Evolutionary conservation across 2,329 filamentous ascomycete genomes (phyloP), one percentile per base, ranked within the genome.

Genomic region (Penicillium sp.): DNA sequence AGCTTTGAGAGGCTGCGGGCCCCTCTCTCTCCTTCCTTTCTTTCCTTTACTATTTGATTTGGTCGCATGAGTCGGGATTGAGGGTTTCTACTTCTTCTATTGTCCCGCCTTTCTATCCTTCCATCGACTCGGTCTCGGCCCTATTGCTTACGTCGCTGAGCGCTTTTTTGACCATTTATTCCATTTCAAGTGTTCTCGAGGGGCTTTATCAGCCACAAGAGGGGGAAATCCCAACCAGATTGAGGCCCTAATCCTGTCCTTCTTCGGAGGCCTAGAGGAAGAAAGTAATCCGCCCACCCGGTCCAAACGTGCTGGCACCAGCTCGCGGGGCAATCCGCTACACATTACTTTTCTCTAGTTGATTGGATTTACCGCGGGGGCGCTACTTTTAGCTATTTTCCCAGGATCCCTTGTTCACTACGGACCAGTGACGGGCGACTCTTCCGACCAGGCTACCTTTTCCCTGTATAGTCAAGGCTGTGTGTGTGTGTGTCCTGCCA

Each of bases 361-460:
- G 60, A 65, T 67, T 63, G 59, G 63, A 70, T 65, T 67, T 68
- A 68, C 63, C 65, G 66, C 66, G 63, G 66, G 67, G 62, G 37
- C 68, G 63, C 67, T 68, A 68, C 67, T 64, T 64, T 62, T 67
- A 68, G 66, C 63, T 60, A 26, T 58, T 62, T 61, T 60, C 58
- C 55, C 53, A 64, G 64, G 62, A 62, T 67, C 60, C 65, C 67
- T 68, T 70, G 62, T 62, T 54, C 61, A 33, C 24, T 22, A 55
- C 59, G 62, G 60, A 57, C 65, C 63, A 70, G 69, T 71, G 67
- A 58, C 66, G 66, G 65, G 47, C 56, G 60, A 59, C 59, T 58
- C 62, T 62, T 66, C 63, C 62, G 54, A 64, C 59, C 54, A 70
- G 66, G 63, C 58, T 63, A 62, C 24, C 56, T 54, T 70, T 69